A percentile compares a stretch with the other conserved stretches of the same genome.
Evolutionary conservation across 352 stramenopile genomes (phyloP).

Genomic region (Achlya hypogyna): DNA sequence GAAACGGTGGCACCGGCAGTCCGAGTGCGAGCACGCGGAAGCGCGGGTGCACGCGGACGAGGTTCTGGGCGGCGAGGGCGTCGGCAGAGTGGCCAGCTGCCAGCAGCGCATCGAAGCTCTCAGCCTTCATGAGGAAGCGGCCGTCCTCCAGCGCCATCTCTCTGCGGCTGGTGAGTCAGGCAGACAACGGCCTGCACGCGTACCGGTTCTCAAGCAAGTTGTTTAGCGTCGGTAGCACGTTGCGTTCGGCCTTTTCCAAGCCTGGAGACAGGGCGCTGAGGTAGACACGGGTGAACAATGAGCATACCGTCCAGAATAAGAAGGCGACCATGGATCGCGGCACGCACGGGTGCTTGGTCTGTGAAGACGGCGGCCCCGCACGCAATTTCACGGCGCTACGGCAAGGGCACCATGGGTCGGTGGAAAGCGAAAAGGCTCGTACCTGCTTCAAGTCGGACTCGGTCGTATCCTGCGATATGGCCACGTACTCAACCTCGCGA

Average conservation of each 20-base stretch:
- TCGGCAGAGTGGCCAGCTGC: conserved; percentile 38
- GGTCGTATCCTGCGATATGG: conserved; percentile 91
- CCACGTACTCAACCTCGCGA: conserved; percentile 83
- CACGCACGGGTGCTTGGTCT: conserved; percentile 88
- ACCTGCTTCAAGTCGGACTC: conserved; percentile 89
- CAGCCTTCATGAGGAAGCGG: conserved; percentile 85
- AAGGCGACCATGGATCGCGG: conserved; percentile 88
- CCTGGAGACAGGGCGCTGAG: conserved; percentile 25
- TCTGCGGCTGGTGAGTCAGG: too few relatives aligned
- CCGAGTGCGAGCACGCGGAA: conserved; percentile 92
- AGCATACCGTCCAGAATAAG: conserved; percentile 88
- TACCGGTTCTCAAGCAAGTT: conserved; percentile 95
- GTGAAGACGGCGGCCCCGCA: conserved; percentile 73
- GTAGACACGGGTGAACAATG: not conserved
- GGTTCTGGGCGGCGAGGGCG: conserved; percentile 44
- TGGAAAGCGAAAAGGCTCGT: not conserved
- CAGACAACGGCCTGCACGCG: not conserved
- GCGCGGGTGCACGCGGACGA: conserved; percentile 81
- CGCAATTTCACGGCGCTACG: conserved; percentile 55
- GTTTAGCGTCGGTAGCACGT: conserved; percentile 96
- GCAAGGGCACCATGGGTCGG: not conserved
- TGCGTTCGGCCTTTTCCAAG: conserved; percentile 92
- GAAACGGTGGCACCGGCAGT: conserved; percentile 79
- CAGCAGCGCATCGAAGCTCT: conserved; percentile 64
- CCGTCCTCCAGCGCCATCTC: conserved; percentile 94